Conservation (phyloP, 352 stramenopile species). For the Elongisporangium anandrum region DNA sequence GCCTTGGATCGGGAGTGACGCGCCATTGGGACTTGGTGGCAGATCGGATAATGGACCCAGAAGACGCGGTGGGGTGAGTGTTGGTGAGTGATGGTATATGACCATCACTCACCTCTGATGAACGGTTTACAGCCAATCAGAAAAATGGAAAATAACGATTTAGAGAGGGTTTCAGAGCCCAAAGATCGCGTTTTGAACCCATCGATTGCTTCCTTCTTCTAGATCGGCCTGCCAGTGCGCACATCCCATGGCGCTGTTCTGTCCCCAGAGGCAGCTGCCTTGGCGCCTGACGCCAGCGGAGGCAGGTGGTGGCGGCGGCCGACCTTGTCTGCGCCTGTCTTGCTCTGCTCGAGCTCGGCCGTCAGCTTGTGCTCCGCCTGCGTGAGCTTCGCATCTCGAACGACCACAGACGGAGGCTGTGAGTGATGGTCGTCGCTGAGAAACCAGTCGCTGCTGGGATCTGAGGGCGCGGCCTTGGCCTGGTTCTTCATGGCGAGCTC, state of each 20-base stretch:
- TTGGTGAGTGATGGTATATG: too few species aligned
- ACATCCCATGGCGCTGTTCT: constrained; percentile 31
- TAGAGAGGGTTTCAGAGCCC: too few species aligned
- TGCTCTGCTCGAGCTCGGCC: constrained; percentile 4
- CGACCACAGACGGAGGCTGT: constrained; percentile 11
- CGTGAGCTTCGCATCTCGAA: constrained; percentile 9
- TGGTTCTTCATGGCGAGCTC: constrained; percentile 15
- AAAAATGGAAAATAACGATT: too few species aligned
- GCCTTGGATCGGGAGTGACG: too few species aligned
- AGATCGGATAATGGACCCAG: too few species aligned
- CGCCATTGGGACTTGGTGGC: too few species aligned
- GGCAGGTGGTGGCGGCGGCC: constrained; percentile 21
- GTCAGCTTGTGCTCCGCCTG: neutral
- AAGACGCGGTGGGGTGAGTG: too few species aligned
- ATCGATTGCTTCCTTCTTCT: neutral
- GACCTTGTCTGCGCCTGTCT: constrained; percentile 32
- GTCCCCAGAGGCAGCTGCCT: neutral
- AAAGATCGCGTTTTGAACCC: too few species aligned
- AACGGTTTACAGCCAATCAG: too few species aligned
- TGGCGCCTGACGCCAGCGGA: constrained; percentile 8
- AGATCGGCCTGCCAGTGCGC: constrained; percentile 35
- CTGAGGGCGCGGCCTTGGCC: neutral
- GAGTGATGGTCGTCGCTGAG: constrained; percentile 11
- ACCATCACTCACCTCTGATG: too few species aligned
- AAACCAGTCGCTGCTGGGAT: constrained; percentile 7